Base-by-base conservation (phyloP, 306 rosid species). In the Cucurbita ficifolia region DNA sequence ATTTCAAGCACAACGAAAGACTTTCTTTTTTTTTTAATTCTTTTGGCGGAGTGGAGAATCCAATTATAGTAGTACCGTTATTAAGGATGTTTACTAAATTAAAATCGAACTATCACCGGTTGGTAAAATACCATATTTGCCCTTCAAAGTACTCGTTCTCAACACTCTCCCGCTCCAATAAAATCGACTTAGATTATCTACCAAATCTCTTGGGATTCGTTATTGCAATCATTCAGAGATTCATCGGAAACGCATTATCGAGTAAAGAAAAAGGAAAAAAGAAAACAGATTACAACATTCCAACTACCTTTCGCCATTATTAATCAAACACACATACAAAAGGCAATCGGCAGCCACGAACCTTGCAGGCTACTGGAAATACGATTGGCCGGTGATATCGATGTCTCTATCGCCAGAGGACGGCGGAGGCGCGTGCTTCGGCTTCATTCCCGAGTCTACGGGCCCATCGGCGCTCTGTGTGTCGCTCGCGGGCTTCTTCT, bases 401-500 rank as follows among this genome's bases (percentile, higher is more conserved):
- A 75, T 75, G 19, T 59, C 78, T 59, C 78, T 33, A 13, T 75
- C 72, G 14, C 72, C 78, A 36, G 72, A 74, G 0, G 77, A 74
- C 19, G 77, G 77, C 36, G 71, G 77, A 7, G 78, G 72, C 18
- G n/a, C 43, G 14, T 75, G 72, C 72, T 75, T 75, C 10, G 61
- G 60, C 39, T 59, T 45, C 67, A 48, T 62, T 14, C 12, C 12
- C 5, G 61, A 19, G 21, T 48, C 78, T 24, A 49, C 36, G 0
- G 71, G 72, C 29, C 71, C 77, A 14, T 58, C 77, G 7, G 77
- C 70, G 8, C 60, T 59, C 71, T 59, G 72, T 10, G 78, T 75
- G 1, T 48, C 51, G 38, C 78, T 61, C 29, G 71, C 78, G 6
- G 65, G 77, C 75, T 77, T 74, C 36, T 69, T 85, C 58, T 76